These are phyloP conservation scores for Phylloporus sp. DNA, from an alignment of 768 basidiomycete genomes.

Conservation along the genomic window DNA sequence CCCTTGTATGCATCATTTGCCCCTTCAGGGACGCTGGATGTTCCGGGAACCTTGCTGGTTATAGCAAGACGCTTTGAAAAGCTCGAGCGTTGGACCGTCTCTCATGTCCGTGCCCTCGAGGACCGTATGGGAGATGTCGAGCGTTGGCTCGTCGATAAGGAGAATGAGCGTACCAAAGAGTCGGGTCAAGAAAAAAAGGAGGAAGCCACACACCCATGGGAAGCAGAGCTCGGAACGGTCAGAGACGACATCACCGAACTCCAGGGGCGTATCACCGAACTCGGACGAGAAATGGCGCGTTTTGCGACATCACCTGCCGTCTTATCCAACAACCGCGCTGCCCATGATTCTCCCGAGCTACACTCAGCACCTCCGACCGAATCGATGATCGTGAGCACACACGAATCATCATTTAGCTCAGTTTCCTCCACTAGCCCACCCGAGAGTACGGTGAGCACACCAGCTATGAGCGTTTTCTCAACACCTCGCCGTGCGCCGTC, in stretches of 20 bases:
- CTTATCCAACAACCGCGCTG: constrained; percentile 45
- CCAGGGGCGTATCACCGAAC: constrained; percentile 66
- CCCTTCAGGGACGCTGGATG: constrained; percentile 64
- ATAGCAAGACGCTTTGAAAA: constrained; percentile 82
- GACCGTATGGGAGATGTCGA: constrained; percentile 93
- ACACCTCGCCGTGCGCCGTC: constrained; percentile 32
- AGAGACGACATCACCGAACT: constrained; percentile 70
- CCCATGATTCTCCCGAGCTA: constrained; percentile 43
- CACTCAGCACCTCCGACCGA: constrained; percentile 43
- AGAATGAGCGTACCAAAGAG: constrained; percentile 49
- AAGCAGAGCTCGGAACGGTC: constrained; percentile 47
- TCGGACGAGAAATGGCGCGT: constrained; percentile 79
- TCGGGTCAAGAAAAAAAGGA: constrained; percentile 39
- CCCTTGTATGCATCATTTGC: constrained; percentile 79
- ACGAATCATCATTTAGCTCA: constrained; percentile 24
- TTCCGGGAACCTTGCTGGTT: constrained; percentile 67
- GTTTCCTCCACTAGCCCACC: constrained; percentile 13
- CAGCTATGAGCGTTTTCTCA: constrained; percentile 11
- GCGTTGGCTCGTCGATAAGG: constrained; percentile 82
- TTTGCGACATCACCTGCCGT: constrained; percentile 50
- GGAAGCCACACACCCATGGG: constrained; percentile 15
- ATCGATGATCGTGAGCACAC: constrained; percentile 39
- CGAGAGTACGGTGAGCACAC: constrained; percentile 11
- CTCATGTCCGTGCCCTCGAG: constrained; percentile 84
- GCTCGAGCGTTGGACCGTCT: constrained; percentile 85